phyloP scores from a whole-genome alignment of 1,139 yeast genomes.

The Hemisphaericaspora subhashii region DNA sequence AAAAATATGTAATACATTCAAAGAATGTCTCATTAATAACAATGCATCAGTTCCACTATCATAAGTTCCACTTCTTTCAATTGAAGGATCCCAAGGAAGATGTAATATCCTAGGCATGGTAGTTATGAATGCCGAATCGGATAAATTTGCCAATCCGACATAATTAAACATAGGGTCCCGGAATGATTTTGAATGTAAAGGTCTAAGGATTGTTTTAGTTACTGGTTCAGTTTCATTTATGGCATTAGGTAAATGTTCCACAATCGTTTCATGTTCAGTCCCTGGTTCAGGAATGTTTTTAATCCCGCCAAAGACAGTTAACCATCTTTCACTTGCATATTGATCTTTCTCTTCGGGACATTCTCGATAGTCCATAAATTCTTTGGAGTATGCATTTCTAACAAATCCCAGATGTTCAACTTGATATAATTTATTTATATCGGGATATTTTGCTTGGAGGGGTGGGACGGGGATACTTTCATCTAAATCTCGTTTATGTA shows the following conservation, averaged over 20 bases:
- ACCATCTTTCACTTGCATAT: constrained; percentile 41
- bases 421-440: constrained; percentile 29
- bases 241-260: constrained; percentile 14
- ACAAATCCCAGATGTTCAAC: constrained; percentile 41
- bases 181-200: constrained; percentile 23
- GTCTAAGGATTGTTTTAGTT: constrained; percentile 13
- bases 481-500: constrained; percentile 11
- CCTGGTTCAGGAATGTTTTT: constrained; percentile 22
- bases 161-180: constrained; percentile 32
- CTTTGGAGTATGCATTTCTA: constrained; percentile 41
- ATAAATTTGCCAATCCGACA: constrained; percentile 41
- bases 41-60: constrained; percentile 38
- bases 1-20: constrained; percentile 41
- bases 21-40: constrained; percentile 29
- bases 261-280: constrained; percentile 11
- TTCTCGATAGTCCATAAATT: constrained; percentile 31
- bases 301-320: constrained; percentile 42
- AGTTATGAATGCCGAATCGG: constrained; percentile 44
- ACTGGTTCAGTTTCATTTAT: constrained; percentile 12
- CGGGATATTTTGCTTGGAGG: constrained; percentile 26
- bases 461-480: constrained; percentile 21
- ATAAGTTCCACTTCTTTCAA: constrained; percentile 30
- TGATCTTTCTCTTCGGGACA: constrained; percentile 37
- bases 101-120: constrained; percentile 45
- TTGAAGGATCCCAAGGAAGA: constrained; percentile 47